Conservation (phyloP, 192 early-diverging fungal genomes). For the Coemansia sp. region DNA sequence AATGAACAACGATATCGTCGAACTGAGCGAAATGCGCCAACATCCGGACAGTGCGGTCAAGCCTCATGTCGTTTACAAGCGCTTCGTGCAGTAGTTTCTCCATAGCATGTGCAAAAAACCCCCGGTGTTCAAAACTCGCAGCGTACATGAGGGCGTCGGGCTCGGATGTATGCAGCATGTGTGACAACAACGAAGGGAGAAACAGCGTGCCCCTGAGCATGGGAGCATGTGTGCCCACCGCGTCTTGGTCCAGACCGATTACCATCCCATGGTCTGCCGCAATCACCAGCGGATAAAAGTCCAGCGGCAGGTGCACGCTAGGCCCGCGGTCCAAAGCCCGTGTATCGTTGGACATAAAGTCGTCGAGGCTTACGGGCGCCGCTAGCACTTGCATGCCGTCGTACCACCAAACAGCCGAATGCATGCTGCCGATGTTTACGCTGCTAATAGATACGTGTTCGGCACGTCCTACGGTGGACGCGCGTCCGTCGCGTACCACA, state of each 20-base stretch:
- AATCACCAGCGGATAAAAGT: conserved; percentile 46
- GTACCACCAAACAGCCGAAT: conserved; percentile 52
- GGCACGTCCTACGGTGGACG: conserved; percentile 12
- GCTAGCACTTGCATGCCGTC: conserved; percentile 25
- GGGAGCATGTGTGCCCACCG: conserved; percentile 12
- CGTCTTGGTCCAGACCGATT: conserved; percentile 49
- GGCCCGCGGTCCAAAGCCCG: conserved; percentile 12
- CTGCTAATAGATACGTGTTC: conserved; percentile 36
- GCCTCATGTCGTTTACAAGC: conserved; percentile 63
- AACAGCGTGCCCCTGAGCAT: conserved; percentile 44
- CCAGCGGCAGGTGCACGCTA: conserved; percentile 19
- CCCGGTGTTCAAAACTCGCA: conserved; percentile 64
- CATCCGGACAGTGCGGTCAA: conserved; percentile 72
- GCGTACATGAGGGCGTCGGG: conserved; percentile 52
- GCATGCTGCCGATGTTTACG: conserved; percentile 53
- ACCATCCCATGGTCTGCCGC: conserved; percentile 41
- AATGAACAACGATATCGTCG: conserved; percentile 88
- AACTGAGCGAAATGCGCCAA: conserved; percentile 72
- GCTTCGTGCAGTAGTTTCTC: conserved; percentile 89
- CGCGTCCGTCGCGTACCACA: conserved; percentile 12
- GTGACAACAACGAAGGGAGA: conserved; percentile 37
- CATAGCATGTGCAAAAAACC: conserved; percentile 89
- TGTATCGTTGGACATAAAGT: conserved; percentile 43
- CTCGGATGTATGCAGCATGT: conserved; percentile 27
- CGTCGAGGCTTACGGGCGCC: conserved; percentile 44